Conservation (phyloP, 176 grass and related monocot genomes). For the Oryza meyeriana region DNA sequence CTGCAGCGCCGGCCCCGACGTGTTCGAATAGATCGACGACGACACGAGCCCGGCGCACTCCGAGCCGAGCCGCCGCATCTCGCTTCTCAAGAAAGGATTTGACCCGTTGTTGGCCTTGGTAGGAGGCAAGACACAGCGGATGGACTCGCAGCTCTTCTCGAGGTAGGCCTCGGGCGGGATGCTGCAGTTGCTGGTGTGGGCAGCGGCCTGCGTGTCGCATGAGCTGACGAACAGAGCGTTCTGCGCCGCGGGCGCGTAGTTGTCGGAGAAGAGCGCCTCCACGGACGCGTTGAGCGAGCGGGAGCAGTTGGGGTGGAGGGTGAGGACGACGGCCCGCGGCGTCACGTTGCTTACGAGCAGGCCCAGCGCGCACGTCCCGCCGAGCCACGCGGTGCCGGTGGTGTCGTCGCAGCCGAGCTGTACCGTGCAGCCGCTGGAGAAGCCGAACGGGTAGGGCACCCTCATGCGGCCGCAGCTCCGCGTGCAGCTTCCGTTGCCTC, state of each 20-base stretch:
- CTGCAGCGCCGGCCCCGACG: conserved; percentile 15
- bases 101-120: not conserved
- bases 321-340: conserved; percentile 23
- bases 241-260: not conserved
- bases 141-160: not conserved
- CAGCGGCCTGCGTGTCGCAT: not conserved
- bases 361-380: not conserved
- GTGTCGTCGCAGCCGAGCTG: not conserved
- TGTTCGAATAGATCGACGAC: conserved; percentile 1
- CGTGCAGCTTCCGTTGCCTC: conserved; percentile 19
- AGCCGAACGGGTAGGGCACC: conserved; percentile 57
- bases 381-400: conserved; percentile 20
- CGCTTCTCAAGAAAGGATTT: not conserved
- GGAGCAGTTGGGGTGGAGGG: not conserved
- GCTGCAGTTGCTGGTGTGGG: conserved; percentile 27
- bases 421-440: conserved; percentile 42
- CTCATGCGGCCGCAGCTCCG: conserved; percentile 10
- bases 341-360: conserved; percentile 45
- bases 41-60: conserved; percentile 25
- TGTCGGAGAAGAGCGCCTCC: not conserved
- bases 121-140: conserved; percentile 21
- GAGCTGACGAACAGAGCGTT: conserved; percentile 22
- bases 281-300: conserved; percentile 26
- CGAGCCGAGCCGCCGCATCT: not conserved
- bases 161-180: not conserved